phyloP scores from a whole-genome alignment of 768 basidiomycete species.

The Trametes maxima region DNA sequence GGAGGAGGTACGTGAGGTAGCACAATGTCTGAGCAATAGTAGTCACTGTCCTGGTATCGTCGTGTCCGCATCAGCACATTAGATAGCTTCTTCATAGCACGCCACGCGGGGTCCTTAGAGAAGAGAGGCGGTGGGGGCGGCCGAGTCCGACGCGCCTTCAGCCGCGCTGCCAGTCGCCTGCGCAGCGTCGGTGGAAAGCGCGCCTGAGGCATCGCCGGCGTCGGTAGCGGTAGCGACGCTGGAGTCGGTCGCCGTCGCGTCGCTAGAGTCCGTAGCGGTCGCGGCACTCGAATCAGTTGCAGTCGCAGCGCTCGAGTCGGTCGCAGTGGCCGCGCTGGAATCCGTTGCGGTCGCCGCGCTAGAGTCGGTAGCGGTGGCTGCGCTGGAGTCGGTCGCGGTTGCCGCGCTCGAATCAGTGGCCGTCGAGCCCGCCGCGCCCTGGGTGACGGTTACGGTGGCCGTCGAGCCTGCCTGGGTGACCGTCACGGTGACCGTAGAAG shows the following conservation, averaged over 20 bases:
- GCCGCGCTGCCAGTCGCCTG: not conserved
- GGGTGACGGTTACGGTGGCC: not conserved
- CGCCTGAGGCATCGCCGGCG: not conserved
- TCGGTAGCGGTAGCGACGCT: not conserved
- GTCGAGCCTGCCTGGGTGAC: not conserved
- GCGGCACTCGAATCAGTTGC: not conserved
- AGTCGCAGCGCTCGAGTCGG: conserved; percentile 1
- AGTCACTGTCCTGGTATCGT: not conserved
- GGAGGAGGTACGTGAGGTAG: not conserved
- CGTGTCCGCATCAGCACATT: not conserved
- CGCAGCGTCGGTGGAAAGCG: not conserved
- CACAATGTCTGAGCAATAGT: conserved; percentile 1
- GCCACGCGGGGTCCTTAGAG: not conserved
- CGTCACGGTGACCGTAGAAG: not conserved
- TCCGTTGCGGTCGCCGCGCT: not conserved
- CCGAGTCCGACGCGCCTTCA: not conserved
- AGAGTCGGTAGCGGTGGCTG: not conserved
- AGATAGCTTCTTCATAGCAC: not conserved
- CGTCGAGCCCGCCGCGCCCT: not conserved
- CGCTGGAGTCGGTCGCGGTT: not conserved
- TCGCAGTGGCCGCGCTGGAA: conserved; percentile 1
- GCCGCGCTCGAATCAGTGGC: not conserved
- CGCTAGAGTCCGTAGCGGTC: not conserved
- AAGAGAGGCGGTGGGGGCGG: not conserved
- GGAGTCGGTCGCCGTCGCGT: not conserved